These are phyloP conservation scores for Lobulomyces angularis DNA, from an alignment of 192 early-diverging fungal genomes.

Conservation along the genomic window DNA sequence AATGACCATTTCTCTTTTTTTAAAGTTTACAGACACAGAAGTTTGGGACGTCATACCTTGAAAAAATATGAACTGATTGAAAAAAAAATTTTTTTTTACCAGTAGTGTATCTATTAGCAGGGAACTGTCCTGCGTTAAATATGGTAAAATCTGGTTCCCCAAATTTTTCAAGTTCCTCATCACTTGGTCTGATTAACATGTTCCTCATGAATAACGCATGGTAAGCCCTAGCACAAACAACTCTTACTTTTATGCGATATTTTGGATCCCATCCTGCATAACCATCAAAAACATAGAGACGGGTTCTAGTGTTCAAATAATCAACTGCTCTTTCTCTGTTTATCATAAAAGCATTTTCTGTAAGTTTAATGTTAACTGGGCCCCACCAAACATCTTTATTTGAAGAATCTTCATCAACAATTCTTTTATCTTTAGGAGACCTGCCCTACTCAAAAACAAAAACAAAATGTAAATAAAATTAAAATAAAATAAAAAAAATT, in stretches of 20 bases:
- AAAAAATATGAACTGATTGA: slow-evolving; percentile 87
- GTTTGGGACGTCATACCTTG: slow-evolving; percentile 93
- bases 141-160: slow-evolving; percentile 97
- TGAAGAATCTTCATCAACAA: slow-evolving; percentile 83
- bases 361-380: slow-evolving; percentile 77
- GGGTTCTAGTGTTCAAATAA: slow-evolving; percentile 89
- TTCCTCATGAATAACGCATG: slow-evolving; percentile 96
- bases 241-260: slow-evolving; percentile 94
- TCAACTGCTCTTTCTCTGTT: slow-evolving; percentile 92
- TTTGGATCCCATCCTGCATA: slow-evolving; percentile 97
- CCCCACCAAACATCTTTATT: slow-evolving; percentile 95
- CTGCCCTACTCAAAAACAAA: slow-evolving; percentile 66
- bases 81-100: slow-evolving; percentile 15
- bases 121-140: slow-evolving; percentile 74
- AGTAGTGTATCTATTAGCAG: slow-evolving; percentile 7
- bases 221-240: slow-evolving; percentile 89
- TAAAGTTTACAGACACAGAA: slow-evolving; percentile 84
- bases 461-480: not conserved
- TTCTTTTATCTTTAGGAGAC: slow-evolving; percentile 91
- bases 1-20: slow-evolving; percentile 92
- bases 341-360: slow-evolving; percentile 62
- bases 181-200: slow-evolving; percentile 94
- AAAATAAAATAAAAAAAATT: not conserved
- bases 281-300: slow-evolving; percentile 92
- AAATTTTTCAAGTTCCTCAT: slow-evolving; percentile 78